Base-by-base conservation (phyloP, 176 grass and related monocot species). In the Juncus effusus region DNA sequence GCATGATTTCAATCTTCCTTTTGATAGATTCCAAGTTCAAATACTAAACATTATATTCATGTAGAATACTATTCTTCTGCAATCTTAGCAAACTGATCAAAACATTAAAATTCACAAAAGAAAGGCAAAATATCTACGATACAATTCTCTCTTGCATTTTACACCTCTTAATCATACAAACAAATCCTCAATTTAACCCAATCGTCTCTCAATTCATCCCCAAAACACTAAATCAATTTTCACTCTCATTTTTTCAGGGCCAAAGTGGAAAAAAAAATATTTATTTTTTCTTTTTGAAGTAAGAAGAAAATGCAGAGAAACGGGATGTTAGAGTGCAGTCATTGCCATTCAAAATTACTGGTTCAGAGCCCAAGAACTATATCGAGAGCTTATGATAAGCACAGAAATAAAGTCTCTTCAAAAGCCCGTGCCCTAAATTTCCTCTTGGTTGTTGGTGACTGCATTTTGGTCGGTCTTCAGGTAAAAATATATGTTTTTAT, bases 381-480 rank as follows among this genome's bases (percentile, higher is more conserved):
- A 57, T 95, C 90, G 3, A 95, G 80, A 74, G 90, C 90, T 37
- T 89, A 95, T 6, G 90, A 95, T 76, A 95, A 84, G 82, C 82
- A 95, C 64, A 79, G 75, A 19, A 81, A 57, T 82, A 95, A 95
- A 77, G 82, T 95, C 76, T 95, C 90, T 1, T 81, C 83, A 19
- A 95, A 95, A 71, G 64, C 84, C 66, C 85, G 79, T 0, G 82
- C 77, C 37, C 85, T 95, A 16, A 83, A 76, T 28, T 67, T 86
- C 61, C 79, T 95, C 72, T 83, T 95, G 4, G 90, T 95, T 72
- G 79, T 84, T 11, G 90, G 90, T 38, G 85, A 95, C 74, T 95
- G 90, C 65, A 83, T 95, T 47, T 83, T 95, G 74, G 90, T 95
- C 28, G 90, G 90, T 45, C 86, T 95, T 36, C 90, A 95, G 90